phyloP scores from a whole-genome alignment of 768 basidiomycete species.

The Crassisporium funariophilum region DNA sequence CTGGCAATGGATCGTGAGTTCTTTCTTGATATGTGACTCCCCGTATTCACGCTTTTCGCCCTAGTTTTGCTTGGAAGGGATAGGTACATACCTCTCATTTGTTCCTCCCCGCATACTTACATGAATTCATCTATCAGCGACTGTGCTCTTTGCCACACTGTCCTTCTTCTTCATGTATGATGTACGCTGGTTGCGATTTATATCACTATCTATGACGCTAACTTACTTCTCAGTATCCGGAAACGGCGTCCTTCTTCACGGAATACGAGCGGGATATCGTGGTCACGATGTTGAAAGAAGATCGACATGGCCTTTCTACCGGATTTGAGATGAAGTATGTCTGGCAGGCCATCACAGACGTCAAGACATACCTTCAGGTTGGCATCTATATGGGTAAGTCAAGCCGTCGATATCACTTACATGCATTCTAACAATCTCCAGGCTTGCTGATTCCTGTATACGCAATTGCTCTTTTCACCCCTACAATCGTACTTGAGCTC shows the following conservation, averaged over 20 bases:
- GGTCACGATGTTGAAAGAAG: conserved; percentile 43
- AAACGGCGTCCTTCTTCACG: conserved; percentile 58
- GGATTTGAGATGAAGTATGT: conserved; percentile 48
- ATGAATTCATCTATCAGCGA: no score
- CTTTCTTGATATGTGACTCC: no score
- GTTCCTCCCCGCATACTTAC: no score
- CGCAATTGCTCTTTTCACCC: conserved; percentile 48
- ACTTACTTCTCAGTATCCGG: no score
- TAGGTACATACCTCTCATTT: no score
- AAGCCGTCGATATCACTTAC: no score
- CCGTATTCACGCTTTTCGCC: no score
- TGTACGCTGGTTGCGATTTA: no score
- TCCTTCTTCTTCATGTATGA: conserved; percentile 60
- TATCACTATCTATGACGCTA: no score
- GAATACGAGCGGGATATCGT: conserved; percentile 43
- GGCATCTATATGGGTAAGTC: conserved; percentile 44
- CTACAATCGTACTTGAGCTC: conserved; percentile 49
- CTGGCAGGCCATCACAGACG: conserved; percentile 50
- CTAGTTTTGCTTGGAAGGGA: conserved; percentile 50
- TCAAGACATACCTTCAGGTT: conserved; percentile 43
- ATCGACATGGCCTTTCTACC: conserved; percentile 45
- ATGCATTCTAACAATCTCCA: no score
- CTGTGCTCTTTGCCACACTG: conserved; percentile 40
- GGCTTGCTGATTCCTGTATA: conserved; percentile 51
- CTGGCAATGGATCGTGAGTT: conserved; percentile 53